phyloP scores from a whole-genome alignment of 2,329 filamentous ascomycete species.

The Colletotrichum noveboracense region DNA sequence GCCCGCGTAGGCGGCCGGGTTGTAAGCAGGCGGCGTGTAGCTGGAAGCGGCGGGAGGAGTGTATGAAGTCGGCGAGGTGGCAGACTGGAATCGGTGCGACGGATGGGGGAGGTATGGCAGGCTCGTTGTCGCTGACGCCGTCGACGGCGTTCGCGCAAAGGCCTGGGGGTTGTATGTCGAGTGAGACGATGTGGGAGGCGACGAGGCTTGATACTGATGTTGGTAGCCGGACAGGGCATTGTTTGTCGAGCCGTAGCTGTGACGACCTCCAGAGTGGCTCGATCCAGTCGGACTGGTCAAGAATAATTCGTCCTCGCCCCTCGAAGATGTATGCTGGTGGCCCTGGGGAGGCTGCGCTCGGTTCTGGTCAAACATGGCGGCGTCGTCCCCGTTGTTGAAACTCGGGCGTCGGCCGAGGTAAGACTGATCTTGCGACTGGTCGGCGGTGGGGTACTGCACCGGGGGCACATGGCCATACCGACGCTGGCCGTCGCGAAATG shows the following conservation, averaged over 20 bases:
- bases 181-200: constrained; percentile 51
- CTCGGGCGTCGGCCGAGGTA: constrained; percentile 65
- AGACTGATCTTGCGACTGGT: constrained; percentile 42
- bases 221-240: constrained; percentile 57
- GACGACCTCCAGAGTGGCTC: constrained; percentile 29
- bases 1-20: constrained; percentile 63
- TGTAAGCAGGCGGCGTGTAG: constrained; percentile 61
- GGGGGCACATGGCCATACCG: constrained; percentile 72
- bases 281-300: constrained; percentile 53
- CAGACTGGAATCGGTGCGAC: constrained; percentile 40
- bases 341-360: constrained; percentile 8
- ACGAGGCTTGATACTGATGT: constrained; percentile 53
- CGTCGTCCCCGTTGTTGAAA: constrained; percentile 80
- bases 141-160: constrained; percentile 62
- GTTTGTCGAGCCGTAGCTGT: constrained; percentile 48
- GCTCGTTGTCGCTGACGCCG: constrained; percentile 51
- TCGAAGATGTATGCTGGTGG: constrained; percentile 31
- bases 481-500: constrained; percentile 67
- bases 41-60: constrained; percentile 38
- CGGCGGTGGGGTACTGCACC: constrained; percentile 64
- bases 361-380: constrained; percentile 39
- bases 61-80: constrained; percentile 41
- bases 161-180: constrained; percentile 74
- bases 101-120: constrained; percentile 55
- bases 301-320: constrained; percentile 68